Conservation (phyloP, 2,329 filamentous ascomycete species). For the Colletotrichum tropicale region DNA sequence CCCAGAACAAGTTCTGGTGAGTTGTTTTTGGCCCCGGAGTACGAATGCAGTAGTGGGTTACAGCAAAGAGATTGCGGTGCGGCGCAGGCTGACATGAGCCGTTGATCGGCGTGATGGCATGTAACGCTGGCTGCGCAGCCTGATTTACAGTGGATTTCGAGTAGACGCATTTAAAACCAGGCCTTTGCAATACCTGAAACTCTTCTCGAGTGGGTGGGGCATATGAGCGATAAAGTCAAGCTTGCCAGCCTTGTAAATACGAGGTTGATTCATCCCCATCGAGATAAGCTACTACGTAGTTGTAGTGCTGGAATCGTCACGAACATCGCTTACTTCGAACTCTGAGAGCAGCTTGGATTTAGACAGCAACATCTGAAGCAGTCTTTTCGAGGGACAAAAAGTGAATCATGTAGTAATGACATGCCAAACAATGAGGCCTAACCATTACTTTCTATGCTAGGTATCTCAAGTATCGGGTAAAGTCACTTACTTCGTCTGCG, state of each 20-base stretch:
- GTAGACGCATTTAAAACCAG: not conserved
- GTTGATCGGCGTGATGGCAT: not conserved
- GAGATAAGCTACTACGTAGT: not conserved
- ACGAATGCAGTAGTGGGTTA: not conserved
- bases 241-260: not conserved
- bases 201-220: not conserved
- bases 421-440: not conserved
- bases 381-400: not conserved
- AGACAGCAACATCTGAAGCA: not conserved
- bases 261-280: not conserved
- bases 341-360: accelerated
- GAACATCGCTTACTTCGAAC: not conserved
- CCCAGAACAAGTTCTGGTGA: not conserved
- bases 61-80: not conserved
- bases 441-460: not conserved
- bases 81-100: not conserved
- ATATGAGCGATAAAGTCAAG: not conserved
- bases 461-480: no score
- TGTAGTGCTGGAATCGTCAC: not conserved
- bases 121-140: not conserved
- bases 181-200: not conserved
- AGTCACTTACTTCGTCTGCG: no score
- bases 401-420: not conserved
- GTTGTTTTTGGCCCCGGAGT: not conserved
- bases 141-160: not conserved